A percentile compares a stretch with the other conserved stretches of the same genome.
These are phyloP conservation scores for Allium fistulosum DNA, from an alignment of 106 monocot genomes.

Conservation along the genomic window DNA sequence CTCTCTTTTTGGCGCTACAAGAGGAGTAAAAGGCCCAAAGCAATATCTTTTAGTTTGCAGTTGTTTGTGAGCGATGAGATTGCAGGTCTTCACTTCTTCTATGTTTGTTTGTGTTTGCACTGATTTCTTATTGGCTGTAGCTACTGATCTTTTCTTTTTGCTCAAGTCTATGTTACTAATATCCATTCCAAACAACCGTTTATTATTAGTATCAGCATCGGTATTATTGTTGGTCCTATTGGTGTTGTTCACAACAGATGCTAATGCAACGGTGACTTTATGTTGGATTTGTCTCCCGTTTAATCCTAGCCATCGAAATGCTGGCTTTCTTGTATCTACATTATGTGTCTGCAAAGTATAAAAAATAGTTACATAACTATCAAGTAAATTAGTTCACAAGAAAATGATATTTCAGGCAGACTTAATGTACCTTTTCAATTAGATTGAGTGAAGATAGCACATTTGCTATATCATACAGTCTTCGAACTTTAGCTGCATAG, in stretches of 20 bases:
- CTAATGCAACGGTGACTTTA: slow-evolving; percentile 27
- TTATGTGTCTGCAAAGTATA: slow-evolving; percentile 58
- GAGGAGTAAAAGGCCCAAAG: slow-evolving; percentile 84
- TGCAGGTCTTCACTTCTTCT: slow-evolving; percentile 45
- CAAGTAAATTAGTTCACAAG: neutral
- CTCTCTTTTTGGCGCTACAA: slow-evolving; percentile 6
- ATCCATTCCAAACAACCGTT: slow-evolving; percentile 77
- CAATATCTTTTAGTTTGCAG: slow-evolving; percentile 37
- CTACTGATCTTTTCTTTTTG: slow-evolving; percentile 26
- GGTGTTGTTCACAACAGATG: slow-evolving; percentile 13
- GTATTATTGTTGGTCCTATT: slow-evolving; percentile 10
- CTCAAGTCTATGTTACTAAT: slow-evolving; percentile 52
- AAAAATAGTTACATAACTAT: neutral
- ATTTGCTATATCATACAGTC: slow-evolving; percentile 93
- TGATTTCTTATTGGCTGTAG: slow-evolving; percentile 26
- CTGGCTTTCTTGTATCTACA: slow-evolving; percentile 69
- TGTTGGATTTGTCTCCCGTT: slow-evolving; percentile 19
- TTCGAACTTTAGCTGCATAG: slow-evolving; percentile 77
- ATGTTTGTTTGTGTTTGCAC: slow-evolving; percentile 6
- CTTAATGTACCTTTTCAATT: slow-evolving; percentile 68
- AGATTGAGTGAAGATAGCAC: slow-evolving; percentile 84
- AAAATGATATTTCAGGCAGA: too few species aligned
- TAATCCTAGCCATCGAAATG: slow-evolving; percentile 79
- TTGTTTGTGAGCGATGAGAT: slow-evolving; percentile 57
- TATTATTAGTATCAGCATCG: neutral